phyloP scores from a whole-genome alignment of 768 basidiomycete species.

The Russula abietina region DNA sequence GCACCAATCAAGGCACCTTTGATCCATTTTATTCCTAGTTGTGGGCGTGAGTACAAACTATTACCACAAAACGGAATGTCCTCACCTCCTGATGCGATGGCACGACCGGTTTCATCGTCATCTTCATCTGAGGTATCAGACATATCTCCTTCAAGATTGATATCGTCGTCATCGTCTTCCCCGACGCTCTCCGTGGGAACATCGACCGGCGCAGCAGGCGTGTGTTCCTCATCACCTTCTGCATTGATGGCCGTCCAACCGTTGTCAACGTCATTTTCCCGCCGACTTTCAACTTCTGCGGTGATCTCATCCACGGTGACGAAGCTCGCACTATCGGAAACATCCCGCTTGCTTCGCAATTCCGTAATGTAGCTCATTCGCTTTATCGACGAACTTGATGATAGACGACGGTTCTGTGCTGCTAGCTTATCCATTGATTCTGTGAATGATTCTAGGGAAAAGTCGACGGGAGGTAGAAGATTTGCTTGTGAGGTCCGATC shows the following conservation, averaged over 20 bases:
- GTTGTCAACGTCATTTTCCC: constrained; percentile 47
- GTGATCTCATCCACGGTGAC: constrained; percentile 98
- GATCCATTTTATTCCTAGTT: constrained; percentile 82
- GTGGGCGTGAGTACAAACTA: constrained; percentile 6
- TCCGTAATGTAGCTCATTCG: constrained; percentile 81
- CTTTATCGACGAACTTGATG: constrained; percentile 44
- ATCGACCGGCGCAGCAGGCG: constrained; percentile 29
- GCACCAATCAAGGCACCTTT: constrained; percentile 94
- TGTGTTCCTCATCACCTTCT: constrained; percentile 38
- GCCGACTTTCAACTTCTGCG: constrained; percentile 80
- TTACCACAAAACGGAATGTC: constrained; percentile 25
- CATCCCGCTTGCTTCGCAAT: constrained; percentile 72
- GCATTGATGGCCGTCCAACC: constrained; percentile 73
- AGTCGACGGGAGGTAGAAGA: constrained; percentile 70
- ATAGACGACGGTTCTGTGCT: constrained; percentile 33
- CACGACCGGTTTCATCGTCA: constrained; percentile 43
- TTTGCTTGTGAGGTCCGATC: constrained; percentile 41
- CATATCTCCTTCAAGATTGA: constrained; percentile 38
- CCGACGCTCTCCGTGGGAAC: constrained; percentile 41
- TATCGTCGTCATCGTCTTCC: constrained; percentile 40
- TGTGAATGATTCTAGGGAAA: constrained; percentile 72
- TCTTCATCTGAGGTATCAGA: constrained; percentile 42
- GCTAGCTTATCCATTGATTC: constrained; percentile 65
- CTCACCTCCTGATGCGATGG: constrained; percentile 51
- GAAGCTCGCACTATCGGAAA: constrained; percentile 83